phyloP scores from a whole-genome alignment of 139 green algal genomes.

The Chlamydomonas sphaeroides region DNA sequence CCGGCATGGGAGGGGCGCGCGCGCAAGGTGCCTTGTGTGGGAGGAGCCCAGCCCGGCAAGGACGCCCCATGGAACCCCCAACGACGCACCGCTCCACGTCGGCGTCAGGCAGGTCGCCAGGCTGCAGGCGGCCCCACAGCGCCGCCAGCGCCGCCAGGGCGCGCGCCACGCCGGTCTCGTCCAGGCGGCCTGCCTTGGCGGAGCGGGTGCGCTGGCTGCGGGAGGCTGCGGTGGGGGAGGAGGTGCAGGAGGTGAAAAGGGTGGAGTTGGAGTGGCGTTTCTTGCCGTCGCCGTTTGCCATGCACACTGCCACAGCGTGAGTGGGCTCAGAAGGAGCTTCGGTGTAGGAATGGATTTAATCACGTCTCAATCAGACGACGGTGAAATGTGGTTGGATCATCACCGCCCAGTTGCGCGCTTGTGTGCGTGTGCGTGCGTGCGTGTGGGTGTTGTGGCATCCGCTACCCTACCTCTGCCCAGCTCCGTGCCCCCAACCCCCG shows the following conservation, averaged over 20 bases:
- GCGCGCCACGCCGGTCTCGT: constrained; percentile 62
- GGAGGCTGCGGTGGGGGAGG: not conserved
- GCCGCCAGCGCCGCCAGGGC: constrained; percentile 69
- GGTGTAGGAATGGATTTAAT: constrained; percentile 14
- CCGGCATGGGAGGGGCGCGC: too few relatives aligned
- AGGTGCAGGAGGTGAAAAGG: not conserved
- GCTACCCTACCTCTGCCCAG: too few relatives aligned
- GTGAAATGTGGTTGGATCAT: constrained; percentile 18
- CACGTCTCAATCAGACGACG: constrained; percentile 28
- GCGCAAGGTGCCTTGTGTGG: too few relatives aligned
- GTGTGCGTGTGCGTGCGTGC: too few relatives aligned
- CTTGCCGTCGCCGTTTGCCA: too few relatives aligned
- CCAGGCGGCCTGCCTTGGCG: constrained; percentile 23
- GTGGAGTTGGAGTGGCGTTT: too few relatives aligned
- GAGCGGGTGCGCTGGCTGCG: not conserved
- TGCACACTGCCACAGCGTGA: too few relatives aligned
- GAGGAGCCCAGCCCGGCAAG: not conserved
- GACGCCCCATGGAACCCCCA: too few relatives aligned
- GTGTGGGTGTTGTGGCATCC: too few relatives aligned
- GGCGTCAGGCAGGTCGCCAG: not conserved
- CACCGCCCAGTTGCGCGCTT: not conserved
- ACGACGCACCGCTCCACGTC: not conserved
- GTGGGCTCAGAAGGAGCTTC: constrained; percentile 22
- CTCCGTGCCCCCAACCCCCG: too few relatives aligned
- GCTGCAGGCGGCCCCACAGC: constrained; percentile 63